phyloP scores from a whole-genome alignment of 2,329 filamentous ascomycete species.

The Trichoderma atrobrunneum region DNA sequence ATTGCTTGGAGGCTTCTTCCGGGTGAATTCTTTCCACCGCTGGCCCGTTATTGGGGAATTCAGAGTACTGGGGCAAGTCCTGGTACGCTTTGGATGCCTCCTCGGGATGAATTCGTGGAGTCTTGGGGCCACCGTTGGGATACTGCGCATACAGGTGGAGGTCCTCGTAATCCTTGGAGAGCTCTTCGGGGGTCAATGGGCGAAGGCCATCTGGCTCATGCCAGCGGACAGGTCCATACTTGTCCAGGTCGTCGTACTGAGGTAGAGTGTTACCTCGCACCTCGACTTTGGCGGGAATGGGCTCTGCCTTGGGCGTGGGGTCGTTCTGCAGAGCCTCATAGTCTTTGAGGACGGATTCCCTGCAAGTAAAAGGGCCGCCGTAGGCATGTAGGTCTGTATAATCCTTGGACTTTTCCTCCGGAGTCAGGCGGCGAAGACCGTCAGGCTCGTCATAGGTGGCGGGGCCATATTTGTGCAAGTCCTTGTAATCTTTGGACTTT shows the following conservation, averaged over 20 bases:
- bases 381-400: constrained; percentile 40
- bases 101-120: constrained; percentile 31
- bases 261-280: constrained; percentile 28
- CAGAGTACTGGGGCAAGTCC: constrained; percentile 36
- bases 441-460: constrained; percentile 32
- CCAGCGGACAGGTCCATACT: constrained; percentile 39
- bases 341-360: constrained; percentile 31
- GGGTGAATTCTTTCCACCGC: constrained; percentile 27
- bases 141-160: constrained; percentile 36
- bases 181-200: constrained; percentile 33
- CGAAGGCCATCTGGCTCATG: constrained; percentile 42
- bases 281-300: constrained; percentile 37
- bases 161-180: constrained; percentile 40
- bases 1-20: constrained; percentile 37
- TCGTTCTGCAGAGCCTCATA: constrained; percentile 31
- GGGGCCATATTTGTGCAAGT: constrained; percentile 41
- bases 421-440: constrained; percentile 29
- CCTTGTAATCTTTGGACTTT: constrained; percentile 39
- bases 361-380: constrained; percentile 34
- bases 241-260: constrained; percentile 42
- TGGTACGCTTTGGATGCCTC: constrained; percentile 38
- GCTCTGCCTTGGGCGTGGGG: constrained; percentile 34
- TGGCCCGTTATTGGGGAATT: constrained; percentile 28
- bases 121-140: constrained; percentile 28
- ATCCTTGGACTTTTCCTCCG: constrained; percentile 31